Percentiles rank a stretch among this genome's conserved stretches.
phyloP scores from a whole-genome alignment of 73 alveolate genomes.

The Paramecium pentaurelia region DNA sequence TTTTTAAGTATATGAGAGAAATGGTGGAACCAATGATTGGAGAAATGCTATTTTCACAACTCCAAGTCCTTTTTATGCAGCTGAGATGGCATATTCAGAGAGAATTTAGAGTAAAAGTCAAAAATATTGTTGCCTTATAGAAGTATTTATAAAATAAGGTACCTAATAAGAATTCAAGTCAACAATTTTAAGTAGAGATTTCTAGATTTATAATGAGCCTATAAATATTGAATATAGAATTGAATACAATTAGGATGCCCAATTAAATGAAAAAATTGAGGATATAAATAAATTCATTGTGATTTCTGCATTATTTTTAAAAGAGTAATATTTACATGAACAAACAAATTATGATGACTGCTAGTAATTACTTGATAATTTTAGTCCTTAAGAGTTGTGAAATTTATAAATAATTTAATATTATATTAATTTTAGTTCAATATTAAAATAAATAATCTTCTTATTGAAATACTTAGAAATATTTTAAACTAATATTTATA shows the following conservation, averaged over 20 bases:
- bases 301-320: background rate
- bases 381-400: too few relatives aligned
- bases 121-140: background rate
- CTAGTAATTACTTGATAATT: too few relatives aligned
- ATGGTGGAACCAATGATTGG: background rate
- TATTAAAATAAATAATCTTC: too few relatives aligned
- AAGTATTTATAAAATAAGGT: background rate
- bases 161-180: background rate
- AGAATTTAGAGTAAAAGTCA: background rate
- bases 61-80: slow-evolving; percentile 48
- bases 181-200: background rate
- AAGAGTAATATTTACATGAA: background rate
- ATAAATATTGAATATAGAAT: background rate
- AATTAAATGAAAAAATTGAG: background rate
- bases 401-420: too few relatives aligned
- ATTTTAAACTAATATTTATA: too few relatives aligned
- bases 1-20: background rate
- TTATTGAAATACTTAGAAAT: too few relatives aligned
- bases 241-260: background rate
- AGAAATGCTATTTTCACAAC: background rate
- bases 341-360: background rate
- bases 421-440: too few relatives aligned
- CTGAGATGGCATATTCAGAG: background rate
- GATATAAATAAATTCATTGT: background rate
- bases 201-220: background rate